A percentile compares a stretch with the other conserved stretches of the same genome.
These are phyloP conservation scores for Fusarium proliferatum DNA, from an alignment of 2,329 filamentous ascomycete species.

Conservation along the genomic window DNA sequence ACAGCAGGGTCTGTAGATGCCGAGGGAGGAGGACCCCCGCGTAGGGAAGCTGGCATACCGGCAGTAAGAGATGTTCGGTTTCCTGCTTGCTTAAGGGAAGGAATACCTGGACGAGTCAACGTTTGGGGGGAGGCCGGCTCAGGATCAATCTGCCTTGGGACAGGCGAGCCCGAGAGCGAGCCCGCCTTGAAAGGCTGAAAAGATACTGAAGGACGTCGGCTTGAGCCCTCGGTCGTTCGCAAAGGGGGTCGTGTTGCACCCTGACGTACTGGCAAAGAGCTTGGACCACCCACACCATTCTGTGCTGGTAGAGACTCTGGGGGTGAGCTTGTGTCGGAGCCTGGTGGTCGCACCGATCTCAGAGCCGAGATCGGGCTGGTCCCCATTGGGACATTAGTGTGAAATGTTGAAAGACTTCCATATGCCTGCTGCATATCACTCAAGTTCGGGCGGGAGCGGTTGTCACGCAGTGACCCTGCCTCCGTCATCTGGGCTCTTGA, in stretches of 20 bases:
- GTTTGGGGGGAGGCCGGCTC: conserved; percentile 69
- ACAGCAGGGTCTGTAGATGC: conserved; percentile 70
- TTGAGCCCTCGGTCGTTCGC: conserved; percentile 64
- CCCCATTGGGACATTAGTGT: conserved; percentile 80
- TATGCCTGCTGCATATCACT: conserved; percentile 82
- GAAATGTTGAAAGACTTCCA: conserved; percentile 89
- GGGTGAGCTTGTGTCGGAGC: conserved; percentile 72
- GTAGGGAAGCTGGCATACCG: conserved; percentile 78
- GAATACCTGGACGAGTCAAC: conserved; percentile 59
- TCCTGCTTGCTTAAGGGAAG: conserved; percentile 64
- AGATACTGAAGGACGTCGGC: conserved; percentile 83
- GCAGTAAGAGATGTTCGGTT: conserved; percentile 79
- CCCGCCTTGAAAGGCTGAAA: conserved; percentile 98
- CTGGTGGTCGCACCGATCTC: conserved; percentile 71
- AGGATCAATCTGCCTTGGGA: conserved; percentile 60
- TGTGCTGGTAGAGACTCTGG: conserved; percentile 62
- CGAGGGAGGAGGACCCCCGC: conserved; percentile 70
- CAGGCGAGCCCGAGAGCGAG: conserved; percentile 88
- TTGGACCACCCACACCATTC: conserved; percentile 58
- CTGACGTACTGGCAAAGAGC: conserved; percentile 64
- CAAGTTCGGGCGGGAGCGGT: conserved; percentile 60
- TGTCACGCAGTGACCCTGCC: conserved; percentile 79
- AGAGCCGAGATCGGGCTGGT: conserved; percentile 89
- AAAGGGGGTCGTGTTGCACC: conserved; percentile 50
- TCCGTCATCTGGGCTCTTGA: conserved; percentile 58